Conservation (phyloP, 2,329 filamentous ascomycete species). For the Chalara sp. region DNA sequence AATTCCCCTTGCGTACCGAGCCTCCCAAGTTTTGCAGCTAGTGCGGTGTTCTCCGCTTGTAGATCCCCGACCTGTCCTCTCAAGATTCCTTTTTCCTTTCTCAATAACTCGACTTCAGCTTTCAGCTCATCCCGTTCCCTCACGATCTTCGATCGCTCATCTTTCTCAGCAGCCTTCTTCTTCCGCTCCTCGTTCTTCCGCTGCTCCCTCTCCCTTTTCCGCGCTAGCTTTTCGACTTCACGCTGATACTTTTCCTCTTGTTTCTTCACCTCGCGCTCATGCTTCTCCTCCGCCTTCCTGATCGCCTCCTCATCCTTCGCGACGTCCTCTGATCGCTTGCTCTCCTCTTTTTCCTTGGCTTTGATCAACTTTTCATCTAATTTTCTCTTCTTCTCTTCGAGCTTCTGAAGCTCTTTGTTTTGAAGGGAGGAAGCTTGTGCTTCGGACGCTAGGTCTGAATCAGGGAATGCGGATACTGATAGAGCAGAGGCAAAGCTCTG, state of each 20-base stretch:
- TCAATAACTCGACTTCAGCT: slow-evolving; percentile 47
- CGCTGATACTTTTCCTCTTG: slow-evolving; percentile 59
- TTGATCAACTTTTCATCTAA: slow-evolving; percentile 57
- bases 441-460: slow-evolving; percentile 32
- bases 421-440: slow-evolving; percentile 31
- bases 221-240: slow-evolving; percentile 59
- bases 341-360: slow-evolving; percentile 41
- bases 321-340: slow-evolving; percentile 38
- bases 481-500: slow-evolving; percentile 43
- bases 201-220: slow-evolving; percentile 58
- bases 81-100: slow-evolving; percentile 50
- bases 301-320: slow-evolving; percentile 43
- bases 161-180: slow-evolving; percentile 45
- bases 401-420: slow-evolving; percentile 60
- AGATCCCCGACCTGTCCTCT: slow-evolving; percentile 48
- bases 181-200: slow-evolving; percentile 47
- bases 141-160: slow-evolving; percentile 42
- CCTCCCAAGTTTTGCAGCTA: background rate
- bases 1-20: background rate
- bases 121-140: slow-evolving; percentile 46
- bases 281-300: slow-evolving; percentile 55
- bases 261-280: slow-evolving; percentile 56
- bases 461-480: slow-evolving; percentile 27
- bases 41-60: slow-evolving; percentile 50
- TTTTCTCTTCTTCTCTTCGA: slow-evolving; percentile 53